phyloP scores from a whole-genome alignment of 129 eudicot genomes.

The Kitagawia praeruptora region DNA sequence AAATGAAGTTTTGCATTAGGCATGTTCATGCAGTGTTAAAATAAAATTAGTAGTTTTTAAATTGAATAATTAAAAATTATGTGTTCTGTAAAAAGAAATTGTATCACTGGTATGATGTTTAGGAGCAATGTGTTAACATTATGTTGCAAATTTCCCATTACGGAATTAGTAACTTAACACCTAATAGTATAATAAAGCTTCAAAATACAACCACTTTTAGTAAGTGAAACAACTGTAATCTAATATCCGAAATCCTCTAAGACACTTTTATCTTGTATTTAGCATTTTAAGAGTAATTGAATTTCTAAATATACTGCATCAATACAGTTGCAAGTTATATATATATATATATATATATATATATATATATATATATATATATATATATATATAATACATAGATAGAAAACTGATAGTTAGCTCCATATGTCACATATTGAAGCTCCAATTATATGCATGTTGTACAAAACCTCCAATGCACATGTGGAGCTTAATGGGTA shows the following conservation, averaged over 20 bases:
- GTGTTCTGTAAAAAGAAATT: neutral
- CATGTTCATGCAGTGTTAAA: neutral
- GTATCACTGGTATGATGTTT: neutral
- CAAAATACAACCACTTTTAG: neutral
- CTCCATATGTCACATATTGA: neutral
- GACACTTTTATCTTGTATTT: neutral
- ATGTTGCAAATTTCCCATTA: neutral
- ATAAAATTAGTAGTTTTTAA: neutral
- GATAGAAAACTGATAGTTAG: conserved; percentile 1
- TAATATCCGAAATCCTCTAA: neutral
- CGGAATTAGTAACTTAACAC: neutral
- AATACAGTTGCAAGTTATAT: neutral
- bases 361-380: too few relatives aligned
- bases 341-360: too few relatives aligned
- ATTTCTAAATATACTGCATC: neutral
- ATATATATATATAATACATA: neutral
- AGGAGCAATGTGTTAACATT: neutral
- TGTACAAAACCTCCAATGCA: neutral
- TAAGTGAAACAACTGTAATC: neutral
- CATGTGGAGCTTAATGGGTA: neutral
- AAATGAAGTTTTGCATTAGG: neutral
- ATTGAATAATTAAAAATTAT: neutral
- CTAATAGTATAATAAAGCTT: neutral
- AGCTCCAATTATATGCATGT: neutral
- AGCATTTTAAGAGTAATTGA: neutral